Base-by-base conservation (phyloP, 495 filamentous ascomycete genomes). In the Hypoxylon intermedium region DNA sequence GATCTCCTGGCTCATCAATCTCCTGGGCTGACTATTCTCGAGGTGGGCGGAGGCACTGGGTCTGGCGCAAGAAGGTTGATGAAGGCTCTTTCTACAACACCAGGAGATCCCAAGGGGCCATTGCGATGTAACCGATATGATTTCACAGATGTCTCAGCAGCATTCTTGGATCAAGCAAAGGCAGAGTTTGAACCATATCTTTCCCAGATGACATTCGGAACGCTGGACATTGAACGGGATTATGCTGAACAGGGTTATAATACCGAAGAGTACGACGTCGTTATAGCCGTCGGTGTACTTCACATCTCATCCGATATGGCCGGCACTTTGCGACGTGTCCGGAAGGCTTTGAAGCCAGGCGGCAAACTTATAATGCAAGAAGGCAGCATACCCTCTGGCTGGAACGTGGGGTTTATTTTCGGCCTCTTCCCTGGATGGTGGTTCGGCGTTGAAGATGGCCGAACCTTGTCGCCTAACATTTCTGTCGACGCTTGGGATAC, bases 111-210 rank as follows among this genome's bases (percentile, higher is more conserved):
- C 30, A 18, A 44, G 5, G 12, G 56, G 51, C 19, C 42, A 15
- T 9, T 51, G 9, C 41, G 46, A 24, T 69, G n/a, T 40, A 48
- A 1, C 53, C 60, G 53, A 6, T 80, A 78, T 44, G 62, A 61
- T 3, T 84, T 81, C 51, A 83, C 82, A 0, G 83, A 85, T 52
- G 72, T 84, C 5, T 83, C 80, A 0, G 42, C 74, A 0, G 72
- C 67, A 0, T 83, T 81, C 46, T 78, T 83, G 21, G 75, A 76
- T 30, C 64, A 67, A 19, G 71, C 71, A 0, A 41, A 59, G 12
- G 55, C 68, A 6, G 30, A 58, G 6, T 69, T 70, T 11, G 23
- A 11, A 0, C 7, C 34, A 3, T 46, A 33, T 16, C 13, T 41
- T 16, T 15, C 52, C 5, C 58, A 60, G 21, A 63, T 75, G 57